These are phyloP conservation scores for Trichaptum fuscoviolaceum DNA, from an alignment of 768 basidiomycete species.

Conservation along the genomic window DNA sequence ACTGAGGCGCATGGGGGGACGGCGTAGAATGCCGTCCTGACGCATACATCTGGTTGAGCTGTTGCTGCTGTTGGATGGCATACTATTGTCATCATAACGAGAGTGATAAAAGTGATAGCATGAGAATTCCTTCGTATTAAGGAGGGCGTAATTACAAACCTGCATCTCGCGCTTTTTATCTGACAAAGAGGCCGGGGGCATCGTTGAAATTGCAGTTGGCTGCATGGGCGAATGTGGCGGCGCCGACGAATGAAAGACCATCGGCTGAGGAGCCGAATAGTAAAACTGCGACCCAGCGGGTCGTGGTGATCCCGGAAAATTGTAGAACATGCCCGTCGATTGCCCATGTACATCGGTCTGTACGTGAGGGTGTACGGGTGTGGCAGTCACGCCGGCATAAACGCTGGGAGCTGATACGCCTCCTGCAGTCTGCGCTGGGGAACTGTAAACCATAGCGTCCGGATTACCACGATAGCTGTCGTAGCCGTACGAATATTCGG, in stretches of 20 bases:
- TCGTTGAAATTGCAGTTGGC: constrained; percentile 39
- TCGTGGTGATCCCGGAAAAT: constrained; percentile 44
- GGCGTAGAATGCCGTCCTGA: constrained; percentile 36
- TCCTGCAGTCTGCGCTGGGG: constrained; percentile 37
- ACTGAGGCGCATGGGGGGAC: constrained; percentile 39
- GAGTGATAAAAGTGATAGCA: constrained; percentile 14
- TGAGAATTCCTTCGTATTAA: background rate
- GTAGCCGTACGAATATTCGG: constrained; percentile 47
- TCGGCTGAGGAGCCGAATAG: constrained; percentile 50
- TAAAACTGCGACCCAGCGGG: constrained; percentile 53
- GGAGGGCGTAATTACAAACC: constrained; percentile 29
- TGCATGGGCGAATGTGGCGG: constrained; percentile 51
- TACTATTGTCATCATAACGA: constrained; percentile 26
- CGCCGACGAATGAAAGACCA: constrained; percentile 49
- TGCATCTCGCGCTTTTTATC: constrained; percentile 58
- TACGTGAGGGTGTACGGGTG: constrained; percentile 38
- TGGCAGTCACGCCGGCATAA: constrained; percentile 44
- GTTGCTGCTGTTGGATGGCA: constrained; percentile 40
- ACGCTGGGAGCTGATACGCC: constrained; percentile 36
- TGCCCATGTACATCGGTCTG: constrained; percentile 36
- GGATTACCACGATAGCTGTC: constrained; percentile 44
- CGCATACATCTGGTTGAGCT: constrained; percentile 35
- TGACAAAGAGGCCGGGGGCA: constrained; percentile 32
- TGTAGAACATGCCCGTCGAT: constrained; percentile 54
- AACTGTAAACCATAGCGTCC: constrained; percentile 48